Conservation (phyloP, 768 basidiomycete species). For the Pulveroboletus sp. region DNA sequence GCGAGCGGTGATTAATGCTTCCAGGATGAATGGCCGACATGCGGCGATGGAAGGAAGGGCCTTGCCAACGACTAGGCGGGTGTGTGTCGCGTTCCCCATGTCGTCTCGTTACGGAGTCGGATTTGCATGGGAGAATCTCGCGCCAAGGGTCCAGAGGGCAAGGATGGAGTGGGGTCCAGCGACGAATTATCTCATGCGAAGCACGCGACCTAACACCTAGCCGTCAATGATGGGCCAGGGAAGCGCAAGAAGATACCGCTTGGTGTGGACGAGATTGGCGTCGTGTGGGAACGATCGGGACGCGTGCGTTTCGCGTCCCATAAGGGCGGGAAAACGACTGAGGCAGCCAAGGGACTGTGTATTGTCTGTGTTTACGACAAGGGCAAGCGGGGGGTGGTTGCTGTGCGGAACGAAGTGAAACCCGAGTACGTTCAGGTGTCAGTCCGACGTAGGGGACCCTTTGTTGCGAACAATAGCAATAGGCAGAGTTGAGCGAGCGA, state of each 20-base stretch:
- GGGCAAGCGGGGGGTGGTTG: no score
- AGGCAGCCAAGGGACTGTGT: no score
- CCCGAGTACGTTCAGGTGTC: no score
- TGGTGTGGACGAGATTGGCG: constrained; percentile 21
- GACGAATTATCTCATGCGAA: constrained; percentile 16
- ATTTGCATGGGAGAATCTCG: constrained; percentile 28
- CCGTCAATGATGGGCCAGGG: constrained; percentile 13
- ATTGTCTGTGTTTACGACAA: no score
- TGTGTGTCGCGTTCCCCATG: constrained; percentile 3
- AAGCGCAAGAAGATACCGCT: constrained; percentile 12
- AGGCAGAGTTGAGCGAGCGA: no score
- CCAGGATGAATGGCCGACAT: constrained; percentile 22
- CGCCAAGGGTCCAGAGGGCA: no score
- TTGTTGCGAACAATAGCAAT: no score
- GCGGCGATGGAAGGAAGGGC: constrained; percentile 20
- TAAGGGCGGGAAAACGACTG: no score
- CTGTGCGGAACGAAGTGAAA: no score
- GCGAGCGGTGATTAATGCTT: constrained; percentile 28
- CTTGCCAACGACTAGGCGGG: constrained; percentile 10
- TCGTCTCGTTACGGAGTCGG: constrained; percentile 8
- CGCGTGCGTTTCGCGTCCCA: not conserved
- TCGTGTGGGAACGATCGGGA: constrained; percentile 19
- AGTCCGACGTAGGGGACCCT: no score
- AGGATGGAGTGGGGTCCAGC: not conserved
- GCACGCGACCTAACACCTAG: constrained; percentile 12